Evolutionary conservation across 306 rosid genomes (phyloP).

Genomic region (Ammopiptanthus mongolicus): DNA sequence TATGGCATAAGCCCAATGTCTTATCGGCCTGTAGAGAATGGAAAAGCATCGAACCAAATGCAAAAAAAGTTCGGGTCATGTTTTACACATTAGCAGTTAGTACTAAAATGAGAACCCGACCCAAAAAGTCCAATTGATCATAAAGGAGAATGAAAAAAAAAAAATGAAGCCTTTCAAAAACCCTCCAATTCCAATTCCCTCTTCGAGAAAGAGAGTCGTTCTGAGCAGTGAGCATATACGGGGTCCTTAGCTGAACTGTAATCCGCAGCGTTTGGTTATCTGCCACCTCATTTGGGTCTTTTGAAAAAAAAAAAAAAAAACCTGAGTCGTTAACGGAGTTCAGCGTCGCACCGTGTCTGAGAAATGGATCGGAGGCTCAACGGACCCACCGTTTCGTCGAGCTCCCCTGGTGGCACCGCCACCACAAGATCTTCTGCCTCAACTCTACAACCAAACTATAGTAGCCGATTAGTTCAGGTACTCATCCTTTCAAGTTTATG

Average conservation of each 20-base stretch:
- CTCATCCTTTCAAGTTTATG: background rate
- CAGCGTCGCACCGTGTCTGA: constrained; percentile 1
- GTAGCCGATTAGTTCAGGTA: constrained; percentile 74
- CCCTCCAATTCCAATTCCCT: constrained; percentile 35
- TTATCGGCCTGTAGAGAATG: too few relatives aligned
- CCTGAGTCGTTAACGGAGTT: background rate
- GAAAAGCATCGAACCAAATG: too few relatives aligned
- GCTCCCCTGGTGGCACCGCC: constrained; percentile 34
- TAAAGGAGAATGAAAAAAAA: background rate
- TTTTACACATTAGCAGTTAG: too few relatives aligned
- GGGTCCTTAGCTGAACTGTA: constrained; percentile 2
- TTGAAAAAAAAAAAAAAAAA: background rate
- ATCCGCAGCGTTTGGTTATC: background rate
- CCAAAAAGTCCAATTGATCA: background rate
- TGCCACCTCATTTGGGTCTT: background rate
- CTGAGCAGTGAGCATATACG: background rate
- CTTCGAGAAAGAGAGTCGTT: constrained; percentile 8
- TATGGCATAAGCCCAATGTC: too few relatives aligned
- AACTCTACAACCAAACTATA: constrained; percentile 48
- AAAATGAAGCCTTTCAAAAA: constrained; percentile 20
- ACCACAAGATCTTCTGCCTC: constrained; percentile 34
- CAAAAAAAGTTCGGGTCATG: too few relatives aligned
- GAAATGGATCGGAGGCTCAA: constrained; percentile 60
- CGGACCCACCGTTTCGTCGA: constrained; percentile 47
- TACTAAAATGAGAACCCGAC: background rate